phyloP scores from a whole-genome alignment of 768 basidiomycete species.

The Cystofilobasidium ferigula region DNA sequence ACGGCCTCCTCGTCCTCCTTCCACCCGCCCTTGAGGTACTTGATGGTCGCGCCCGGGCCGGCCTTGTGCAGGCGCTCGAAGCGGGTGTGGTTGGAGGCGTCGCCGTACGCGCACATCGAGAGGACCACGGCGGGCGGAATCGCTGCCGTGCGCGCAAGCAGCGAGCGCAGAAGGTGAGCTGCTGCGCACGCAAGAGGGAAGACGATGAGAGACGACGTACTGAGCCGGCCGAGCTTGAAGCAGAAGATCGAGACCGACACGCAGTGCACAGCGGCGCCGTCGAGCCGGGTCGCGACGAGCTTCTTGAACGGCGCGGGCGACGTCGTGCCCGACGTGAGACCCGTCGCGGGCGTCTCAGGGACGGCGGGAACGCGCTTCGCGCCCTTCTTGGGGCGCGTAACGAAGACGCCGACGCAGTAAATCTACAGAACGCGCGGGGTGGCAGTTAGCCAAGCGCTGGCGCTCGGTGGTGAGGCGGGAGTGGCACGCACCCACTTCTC shows the following conservation, averaged over 20 bases:
- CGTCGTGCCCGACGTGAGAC: slow-evolving; percentile 1
- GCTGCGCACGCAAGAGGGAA: too few relatives aligned
- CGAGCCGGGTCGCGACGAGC: not conserved
- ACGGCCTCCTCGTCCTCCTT: slow-evolving; percentile 10
- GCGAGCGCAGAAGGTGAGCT: too few relatives aligned
- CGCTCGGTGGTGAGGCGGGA: not conserved
- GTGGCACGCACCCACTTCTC: slow-evolving; percentile 35
- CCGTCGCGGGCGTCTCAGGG: not conserved
- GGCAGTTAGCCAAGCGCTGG: not conserved
- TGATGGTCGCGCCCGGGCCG: not conserved
- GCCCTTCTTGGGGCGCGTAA: slow-evolving; percentile 35
- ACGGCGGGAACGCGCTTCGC: not conserved
- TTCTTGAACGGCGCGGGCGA: not conserved
- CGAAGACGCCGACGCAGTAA: slow-evolving; percentile 36
- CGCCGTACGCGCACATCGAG: slow-evolving; percentile 13
- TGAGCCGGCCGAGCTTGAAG: slow-evolving; percentile 23
- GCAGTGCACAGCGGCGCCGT: slow-evolving; percentile 6
- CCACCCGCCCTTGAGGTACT: slow-evolving; percentile 17
- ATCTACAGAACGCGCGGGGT: slow-evolving; percentile 28
- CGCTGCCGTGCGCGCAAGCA: not conserved
- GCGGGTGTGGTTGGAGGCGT: slow-evolving; percentile 1
- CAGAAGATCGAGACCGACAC: slow-evolving; percentile 10
- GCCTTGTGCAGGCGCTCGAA: not conserved
- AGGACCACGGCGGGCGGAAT: slow-evolving; percentile 22
- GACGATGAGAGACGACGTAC: not conserved